Percentiles rank a stretch among this genome's conserved stretches.
Evolutionary conservation across 2,329 filamentous ascomycete genomes (phyloP).

Genomic region (Xylaria sp.): DNA sequence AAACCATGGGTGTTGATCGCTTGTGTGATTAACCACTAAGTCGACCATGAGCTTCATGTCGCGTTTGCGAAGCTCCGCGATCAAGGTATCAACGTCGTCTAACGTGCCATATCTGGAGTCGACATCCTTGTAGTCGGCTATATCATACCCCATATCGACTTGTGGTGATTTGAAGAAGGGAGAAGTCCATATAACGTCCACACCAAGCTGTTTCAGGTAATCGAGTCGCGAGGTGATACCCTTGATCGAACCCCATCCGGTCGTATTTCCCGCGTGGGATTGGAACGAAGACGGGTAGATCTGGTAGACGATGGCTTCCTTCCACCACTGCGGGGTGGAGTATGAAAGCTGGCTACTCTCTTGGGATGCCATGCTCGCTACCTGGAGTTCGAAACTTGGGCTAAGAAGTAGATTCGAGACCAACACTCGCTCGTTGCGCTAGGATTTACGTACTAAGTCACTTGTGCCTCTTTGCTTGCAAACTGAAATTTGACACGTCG

Average conservation of each 20-base stretch:
- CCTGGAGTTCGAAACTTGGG: not conserved
- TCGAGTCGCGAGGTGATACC: constrained; percentile 72
- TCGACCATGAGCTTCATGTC: constrained; percentile 79
- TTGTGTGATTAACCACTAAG: constrained; percentile 82
- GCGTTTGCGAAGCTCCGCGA: constrained; percentile 67
- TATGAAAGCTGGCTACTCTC: not conserved
- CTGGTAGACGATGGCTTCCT: constrained; percentile 67
- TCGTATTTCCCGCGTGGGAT: constrained; percentile 57
- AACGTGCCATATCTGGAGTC: constrained; percentile 74
- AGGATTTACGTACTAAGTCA: not conserved
- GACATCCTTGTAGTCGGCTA: constrained; percentile 73
- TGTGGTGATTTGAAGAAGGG: constrained; percentile 73
- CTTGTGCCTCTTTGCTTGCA: not conserved
- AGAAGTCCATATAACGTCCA: constrained; percentile 74
- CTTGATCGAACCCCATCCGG: constrained; percentile 68
- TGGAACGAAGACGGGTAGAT: constrained; percentile 69
- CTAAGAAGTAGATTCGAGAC: not conserved
- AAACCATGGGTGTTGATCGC: constrained; percentile 77
- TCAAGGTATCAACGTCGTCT: constrained; percentile 70
- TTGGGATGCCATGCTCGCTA: not conserved
- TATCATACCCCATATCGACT: constrained; percentile 77
- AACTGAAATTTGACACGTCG: not conserved
- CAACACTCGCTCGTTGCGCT: not conserved
- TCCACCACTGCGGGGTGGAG: constrained; percentile 60
- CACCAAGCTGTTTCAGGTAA: constrained; percentile 69